Base-by-base conservation (phyloP, 768 basidiomycete genomes). In the Dacryopinax primogenitus region DNA sequence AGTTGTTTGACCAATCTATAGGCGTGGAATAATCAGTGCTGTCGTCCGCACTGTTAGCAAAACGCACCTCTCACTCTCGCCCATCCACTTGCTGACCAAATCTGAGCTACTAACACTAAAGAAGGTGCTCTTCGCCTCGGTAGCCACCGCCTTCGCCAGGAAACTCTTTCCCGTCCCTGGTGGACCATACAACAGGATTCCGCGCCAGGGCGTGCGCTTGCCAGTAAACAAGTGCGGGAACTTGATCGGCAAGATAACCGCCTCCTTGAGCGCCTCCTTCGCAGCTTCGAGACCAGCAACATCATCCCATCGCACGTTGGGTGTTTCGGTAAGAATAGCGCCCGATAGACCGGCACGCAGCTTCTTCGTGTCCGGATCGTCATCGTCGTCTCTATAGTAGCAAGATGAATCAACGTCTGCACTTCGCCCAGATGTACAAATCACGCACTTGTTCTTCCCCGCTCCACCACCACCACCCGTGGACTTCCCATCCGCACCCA, bases 61-160 rank as follows among this genome's bases (percentile, higher is more conserved):
- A 1, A 75, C 84, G 73, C 67, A 90, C 93, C 95, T 80, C 77
- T 98, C 95, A 2, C 92, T 94, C 76, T 99, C 96, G 66, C 96
- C 96, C 78, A 98, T 96, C 96, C 96, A 99, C 75, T 98, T 99
- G 75, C 92, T 94, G 64, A 98, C 96, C 64, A 99, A 80, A 72
- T 98, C 96, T 73, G 86, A 87, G 26, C 90, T 92, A 72, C 89
- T 92, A 67, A 99, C 92, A 69, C 88, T 91, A 78, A 95, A 98
- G 81, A 99, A 99, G 9, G 95, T 97, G 75, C 93, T 93, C 78
- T 98, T 97, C 63, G 96, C 93, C 76, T 99, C 96, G 15, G 96
- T 99, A 18, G 96, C 96, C 26, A 99, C 96, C 0, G 96, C 96
- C 75, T 99, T 99, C 1, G 96, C 96, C 44, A 99, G 82, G 73